Percentiles rank a stretch among this genome's conserved stretches.
Evolutionary conservation across 1,139 yeast genomes (phyloP).

Genomic region (Kluyveromyces marxianus): DNA sequence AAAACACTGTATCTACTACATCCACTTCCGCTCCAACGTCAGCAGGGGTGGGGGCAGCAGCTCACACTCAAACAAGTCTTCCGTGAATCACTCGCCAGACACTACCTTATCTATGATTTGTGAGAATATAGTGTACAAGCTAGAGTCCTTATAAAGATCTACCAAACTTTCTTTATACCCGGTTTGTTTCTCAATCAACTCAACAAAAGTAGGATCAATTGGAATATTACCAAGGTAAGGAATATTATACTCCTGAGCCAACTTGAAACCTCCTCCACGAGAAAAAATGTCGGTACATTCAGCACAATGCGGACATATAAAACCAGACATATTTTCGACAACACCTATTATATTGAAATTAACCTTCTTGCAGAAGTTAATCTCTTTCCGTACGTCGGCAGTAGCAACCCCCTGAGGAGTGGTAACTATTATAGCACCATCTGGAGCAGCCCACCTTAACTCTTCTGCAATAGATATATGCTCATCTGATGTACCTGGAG

Average conservation of each 20-base stretch:
- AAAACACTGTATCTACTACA: background rate
- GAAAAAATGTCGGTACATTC: constrained; percentile 90
- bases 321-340: constrained; percentile 96
- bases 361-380: constrained; percentile 86
- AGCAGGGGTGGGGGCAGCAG: too few relatives aligned
- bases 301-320: constrained; percentile 87
- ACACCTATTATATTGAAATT: constrained; percentile 74
- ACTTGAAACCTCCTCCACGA: constrained; percentile 80
- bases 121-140: constrained; percentile 43
- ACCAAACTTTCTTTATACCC: constrained; percentile 22
- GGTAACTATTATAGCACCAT: constrained; percentile 91
- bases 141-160: constrained; percentile 35
- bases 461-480: constrained; percentile 96
- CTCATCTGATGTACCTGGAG: constrained; percentile 98
- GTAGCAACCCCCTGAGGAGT: constrained; percentile 94
- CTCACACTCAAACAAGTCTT: too few relatives aligned
- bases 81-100: constrained; percentile 10
- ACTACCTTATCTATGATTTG: constrained; percentile 43
- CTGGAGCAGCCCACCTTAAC: constrained; percentile 66
- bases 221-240: constrained; percentile 83
- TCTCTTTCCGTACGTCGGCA: constrained; percentile 88
- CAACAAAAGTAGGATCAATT: constrained; percentile 86
- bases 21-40: too few relatives aligned
- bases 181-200: constrained; percentile 54
- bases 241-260: constrained; percentile 55